Base-by-base conservation (phyloP, 179 eudicot species). In the Dionaea muscipula region DNA sequence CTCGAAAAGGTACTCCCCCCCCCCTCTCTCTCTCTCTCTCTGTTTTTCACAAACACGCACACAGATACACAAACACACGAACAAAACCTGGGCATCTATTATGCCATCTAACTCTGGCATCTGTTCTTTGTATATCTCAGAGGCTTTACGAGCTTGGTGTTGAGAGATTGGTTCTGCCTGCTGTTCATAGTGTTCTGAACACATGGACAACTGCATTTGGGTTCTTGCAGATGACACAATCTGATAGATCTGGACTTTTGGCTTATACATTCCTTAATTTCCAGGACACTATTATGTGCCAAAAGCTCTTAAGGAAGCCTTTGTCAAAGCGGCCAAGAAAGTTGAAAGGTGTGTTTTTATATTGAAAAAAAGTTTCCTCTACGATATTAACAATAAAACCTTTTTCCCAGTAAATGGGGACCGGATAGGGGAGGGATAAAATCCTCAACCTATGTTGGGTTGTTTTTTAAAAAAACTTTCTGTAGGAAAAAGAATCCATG, bases 131-230 rank as follows among this genome's bases (percentile, higher is more conserved):
- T 28, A 3, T 28, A 28, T 28, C 8, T 28, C 8, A 28, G 35
- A 3, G 35, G 35, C 35, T 28, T 28, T 28, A 3, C 35, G 35
- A 28, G 3, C 35, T 28, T 28, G 35, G 98, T 63, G 84, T 91
- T 24, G 82, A 79, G 68, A 84, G 78, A 70, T 78, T 91, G 31
- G 80, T 91, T 63, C 78, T 91, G 64, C 94, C 91, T 26, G 88
- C 94, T 2, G 77, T 78, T 51, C 78, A 80, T 40, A 74, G 59
- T 41, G 77, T 84, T 33, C 63, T 91, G 10, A 61, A 73, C 68
- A 77, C 95, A 47, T 91, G 98, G 98, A 80, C 75, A 12, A 59
- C 63, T 4, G 72, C 81, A 26, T 87, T 91, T 60, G 98, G 96
- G 21, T 88, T 84, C 71, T 69, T 81, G 15, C 62, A 52, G 51